A percentile compares a stretch with the other conserved stretches of the same genome.
phyloP scores from a whole-genome alignment of 2,329 filamentous ascomycete species.

The Septoria linicola region DNA sequence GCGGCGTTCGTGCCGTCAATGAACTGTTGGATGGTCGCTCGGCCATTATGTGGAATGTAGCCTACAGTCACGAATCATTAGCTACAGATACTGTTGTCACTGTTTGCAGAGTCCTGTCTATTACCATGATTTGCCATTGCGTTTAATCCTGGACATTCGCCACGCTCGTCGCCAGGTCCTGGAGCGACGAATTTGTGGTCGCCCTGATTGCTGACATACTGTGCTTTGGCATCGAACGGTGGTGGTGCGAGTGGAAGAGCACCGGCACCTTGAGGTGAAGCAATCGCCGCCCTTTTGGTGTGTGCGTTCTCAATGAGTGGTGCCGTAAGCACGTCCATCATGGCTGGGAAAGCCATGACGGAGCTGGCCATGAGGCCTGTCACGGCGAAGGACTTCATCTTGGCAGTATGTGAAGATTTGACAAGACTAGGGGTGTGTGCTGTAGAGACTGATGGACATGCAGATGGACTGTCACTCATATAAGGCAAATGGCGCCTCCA shows the following conservation, averaged over 20 bases:
- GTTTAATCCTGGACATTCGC: constrained; percentile 37
- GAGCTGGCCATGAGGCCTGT: constrained; percentile 3
- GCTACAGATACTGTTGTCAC: no score
- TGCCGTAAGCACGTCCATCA: background rate
- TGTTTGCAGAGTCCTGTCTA: background rate
- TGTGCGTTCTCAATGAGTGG: background rate
- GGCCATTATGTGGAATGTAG: constrained; percentile 14
- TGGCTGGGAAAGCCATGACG: constrained; percentile 1
- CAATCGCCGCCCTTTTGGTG: background rate
- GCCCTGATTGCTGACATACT: constrained; percentile 34
- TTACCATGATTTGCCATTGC: constrained; percentile 14
- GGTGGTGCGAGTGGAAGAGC: constrained; percentile 32
- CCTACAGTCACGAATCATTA: background rate
- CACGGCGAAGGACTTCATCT: constrained; percentile 6
- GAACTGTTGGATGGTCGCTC: constrained; percentile 39
- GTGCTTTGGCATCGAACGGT: constrained; percentile 36
- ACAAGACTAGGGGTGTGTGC: background rate
- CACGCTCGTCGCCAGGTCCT: constrained; percentile 29
- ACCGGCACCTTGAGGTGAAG: constrained; percentile 29
- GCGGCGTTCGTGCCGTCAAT: constrained; percentile 32
- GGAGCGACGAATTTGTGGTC: constrained; percentile 33
- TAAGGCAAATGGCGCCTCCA: background rate
- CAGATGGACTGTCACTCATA: background rate
- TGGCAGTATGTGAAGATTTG: background rate
- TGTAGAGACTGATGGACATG: background rate